These are phyloP conservation scores for Plectosphaerella cucumerina DNA, from an alignment of 2,329 filamentous ascomycete genomes.

Conservation along the genomic window DNA sequence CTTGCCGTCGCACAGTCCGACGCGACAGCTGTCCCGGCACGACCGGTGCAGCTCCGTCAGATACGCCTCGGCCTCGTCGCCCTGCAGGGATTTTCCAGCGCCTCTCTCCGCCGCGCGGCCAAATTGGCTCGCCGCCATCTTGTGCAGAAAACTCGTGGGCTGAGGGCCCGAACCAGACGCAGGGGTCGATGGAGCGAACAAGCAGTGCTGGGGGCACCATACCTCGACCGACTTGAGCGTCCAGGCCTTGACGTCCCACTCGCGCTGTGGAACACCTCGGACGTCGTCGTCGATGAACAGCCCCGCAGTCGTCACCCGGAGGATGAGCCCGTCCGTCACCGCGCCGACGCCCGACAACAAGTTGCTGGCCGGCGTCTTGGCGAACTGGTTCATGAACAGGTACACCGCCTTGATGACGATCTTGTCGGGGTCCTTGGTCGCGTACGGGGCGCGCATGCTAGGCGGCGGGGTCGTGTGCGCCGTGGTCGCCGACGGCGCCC, in stretches of 20 bases:
- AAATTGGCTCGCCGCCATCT: constrained; percentile 38
- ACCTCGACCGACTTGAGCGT: constrained; percentile 90
- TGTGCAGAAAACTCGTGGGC: constrained; percentile 39
- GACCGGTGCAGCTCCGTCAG: constrained; percentile 57
- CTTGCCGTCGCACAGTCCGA: constrained; percentile 43
- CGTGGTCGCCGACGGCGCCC: constrained; percentile 79
- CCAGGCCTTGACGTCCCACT: constrained; percentile 99
- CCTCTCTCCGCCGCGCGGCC: constrained; percentile 41
- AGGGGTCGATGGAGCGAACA: constrained; percentile 39
- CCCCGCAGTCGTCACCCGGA: constrained; percentile 89
- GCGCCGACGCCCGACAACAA: constrained; percentile 78
- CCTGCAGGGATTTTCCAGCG: constrained; percentile 47
- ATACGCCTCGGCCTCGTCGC: constrained; percentile 64
- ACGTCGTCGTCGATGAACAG: constrained; percentile 97
- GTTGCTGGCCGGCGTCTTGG: constrained; percentile 85
- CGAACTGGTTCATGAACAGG: constrained; percentile 83
- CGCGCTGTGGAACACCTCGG: constrained; percentile 83
- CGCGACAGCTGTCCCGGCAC: constrained; percentile 61
- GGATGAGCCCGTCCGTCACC: constrained; percentile 87
- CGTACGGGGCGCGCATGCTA: constrained; percentile 72
- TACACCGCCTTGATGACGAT: constrained; percentile 94
- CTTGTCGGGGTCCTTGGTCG: constrained; percentile 89
- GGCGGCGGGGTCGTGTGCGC: constrained; percentile 79
- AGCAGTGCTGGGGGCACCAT: constrained; percentile 67
- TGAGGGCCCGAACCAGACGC: constrained; percentile 30